A percentile compares a stretch with the other conserved stretches of the same genome.
These are phyloP conservation scores for Mrakia hoshinonis DNA, from an alignment of 768 basidiomycete species.

Conservation along the genomic window DNA sequence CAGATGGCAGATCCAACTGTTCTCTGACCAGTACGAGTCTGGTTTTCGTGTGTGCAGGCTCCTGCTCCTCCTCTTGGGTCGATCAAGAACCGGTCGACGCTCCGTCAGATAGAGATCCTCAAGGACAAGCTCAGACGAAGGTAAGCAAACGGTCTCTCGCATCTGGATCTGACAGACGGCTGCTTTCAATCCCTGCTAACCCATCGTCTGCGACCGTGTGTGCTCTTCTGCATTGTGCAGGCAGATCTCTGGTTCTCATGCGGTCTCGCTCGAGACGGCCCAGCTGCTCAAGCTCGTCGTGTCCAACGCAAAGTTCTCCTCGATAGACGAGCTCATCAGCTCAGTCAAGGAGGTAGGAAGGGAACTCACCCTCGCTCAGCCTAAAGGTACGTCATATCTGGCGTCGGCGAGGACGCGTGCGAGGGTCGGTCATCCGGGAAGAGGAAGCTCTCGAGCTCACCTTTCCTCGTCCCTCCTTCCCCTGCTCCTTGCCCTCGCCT, in stretches of 20 bases:
- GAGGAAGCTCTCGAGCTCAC: slow-evolving; percentile 20
- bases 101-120: slow-evolving; percentile 34
- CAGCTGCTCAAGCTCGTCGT: slow-evolving; percentile 82
- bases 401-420: background rate
- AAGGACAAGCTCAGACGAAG: slow-evolving; percentile 35
- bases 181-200: background rate
- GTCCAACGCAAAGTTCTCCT: slow-evolving; percentile 72
- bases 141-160: slow-evolving; percentile 21
- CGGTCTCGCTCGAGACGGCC: slow-evolving; percentile 74
- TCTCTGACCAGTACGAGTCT: background rate
- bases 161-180: background rate
- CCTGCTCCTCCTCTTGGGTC: background rate
- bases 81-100: slow-evolving; percentile 31
- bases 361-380: slow-evolving; percentile 78
- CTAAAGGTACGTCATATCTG: slow-evolving; percentile 59
- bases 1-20: no score
- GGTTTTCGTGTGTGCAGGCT: background rate
- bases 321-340: slow-evolving; percentile 72
- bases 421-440: background rate
- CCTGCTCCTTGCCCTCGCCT: background rate
- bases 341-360: slow-evolving; percentile 72
- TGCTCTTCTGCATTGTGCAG: slow-evolving; percentile 44
- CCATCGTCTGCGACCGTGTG: slow-evolving; percentile 21
- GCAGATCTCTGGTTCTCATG: slow-evolving; percentile 63
- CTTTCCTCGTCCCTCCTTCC: slow-evolving; percentile 19